phyloP scores from a whole-genome alignment of 805 yeast genomes.

The Scheffersomyces ergatensis region DNA sequence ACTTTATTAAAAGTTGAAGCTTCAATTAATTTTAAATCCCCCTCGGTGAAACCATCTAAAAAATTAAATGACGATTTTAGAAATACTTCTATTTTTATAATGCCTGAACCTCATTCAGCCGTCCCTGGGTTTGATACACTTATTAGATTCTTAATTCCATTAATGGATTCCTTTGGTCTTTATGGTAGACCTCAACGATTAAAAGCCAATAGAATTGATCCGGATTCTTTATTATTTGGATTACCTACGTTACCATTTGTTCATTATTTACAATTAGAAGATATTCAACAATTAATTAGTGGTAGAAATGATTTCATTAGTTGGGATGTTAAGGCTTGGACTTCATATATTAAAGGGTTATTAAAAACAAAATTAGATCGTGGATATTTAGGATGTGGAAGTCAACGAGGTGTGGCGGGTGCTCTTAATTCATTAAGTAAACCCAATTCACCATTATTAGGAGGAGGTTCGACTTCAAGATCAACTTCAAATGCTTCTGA shows the following conservation, averaged over 20 bases:
- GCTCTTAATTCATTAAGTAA: conserved; percentile 54
- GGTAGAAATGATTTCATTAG: conserved; percentile 21
- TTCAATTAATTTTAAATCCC: conserved; percentile 55
- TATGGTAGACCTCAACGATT: conserved; percentile 45
- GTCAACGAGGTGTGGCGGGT: conserved; percentile 58
- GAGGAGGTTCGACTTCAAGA: background rate
- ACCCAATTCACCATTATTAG: conserved; percentile 15
- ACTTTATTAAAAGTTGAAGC: conserved; percentile 92
- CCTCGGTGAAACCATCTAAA: conserved; percentile 32
- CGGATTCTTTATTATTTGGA: conserved; percentile 40
- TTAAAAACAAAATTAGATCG: conserved; percentile 33
- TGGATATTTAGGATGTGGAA: conserved; percentile 78
- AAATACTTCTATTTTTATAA: conserved; percentile 42
- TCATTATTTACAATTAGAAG: conserved; percentile 38
- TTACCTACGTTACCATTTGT: conserved; percentile 45
- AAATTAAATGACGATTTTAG: conserved; percentile 29
- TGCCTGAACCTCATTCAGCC: conserved; percentile 44
- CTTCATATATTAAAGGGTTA: conserved; percentile 23
- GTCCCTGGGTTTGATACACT: conserved; percentile 51
- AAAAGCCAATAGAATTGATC: conserved; percentile 41
- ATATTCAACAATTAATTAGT: conserved; percentile 20
- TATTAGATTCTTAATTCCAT: conserved; percentile 40
- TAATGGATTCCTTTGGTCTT: conserved; percentile 41
- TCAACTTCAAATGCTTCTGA: conserved; percentile 1
- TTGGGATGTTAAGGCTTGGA: conserved; percentile 41